phyloP scores from a whole-genome alignment of 371 early-diverging fungal genomes.

The Apophysomyces elegans region DNA sequence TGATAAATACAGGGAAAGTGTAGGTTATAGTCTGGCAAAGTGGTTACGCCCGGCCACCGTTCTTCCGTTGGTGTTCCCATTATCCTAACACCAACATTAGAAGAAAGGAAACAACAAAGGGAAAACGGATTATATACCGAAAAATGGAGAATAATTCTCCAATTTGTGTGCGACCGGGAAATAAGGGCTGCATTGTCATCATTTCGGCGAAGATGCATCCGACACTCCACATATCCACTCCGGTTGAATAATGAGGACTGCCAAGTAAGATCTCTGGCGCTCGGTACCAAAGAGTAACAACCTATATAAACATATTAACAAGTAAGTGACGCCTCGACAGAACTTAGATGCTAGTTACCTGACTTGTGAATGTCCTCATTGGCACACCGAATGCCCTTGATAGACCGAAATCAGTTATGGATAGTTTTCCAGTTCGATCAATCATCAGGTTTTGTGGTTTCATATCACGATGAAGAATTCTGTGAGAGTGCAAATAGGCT shows the following conservation, averaged over 20 bases:
- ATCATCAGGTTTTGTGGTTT: constrained; percentile 96
- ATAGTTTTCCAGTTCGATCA: constrained; percentile 84
- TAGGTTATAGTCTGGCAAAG: constrained; percentile 83
- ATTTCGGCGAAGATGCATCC: constrained; percentile 95
- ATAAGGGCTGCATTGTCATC: constrained; percentile 82
- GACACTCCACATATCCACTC: constrained; percentile 84
- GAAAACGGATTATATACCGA: constrained; percentile 30
- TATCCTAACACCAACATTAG: constrained; percentile 19
- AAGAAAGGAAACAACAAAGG: neutral
- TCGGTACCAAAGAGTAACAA: constrained; percentile 96
- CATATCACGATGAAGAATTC: constrained; percentile 92
- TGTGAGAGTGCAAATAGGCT: constrained; percentile 84
- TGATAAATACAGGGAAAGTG: constrained; percentile 49
- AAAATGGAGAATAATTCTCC: constrained; percentile 97
- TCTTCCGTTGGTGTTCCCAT: constrained; percentile 92
- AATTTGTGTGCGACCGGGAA: constrained; percentile 96
- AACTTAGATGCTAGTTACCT: constrained; percentile 48
- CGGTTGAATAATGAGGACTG: constrained; percentile 70
- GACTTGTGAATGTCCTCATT: constrained; percentile 92
- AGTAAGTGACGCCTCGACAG: neutral
- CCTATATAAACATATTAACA: constrained; percentile 40
- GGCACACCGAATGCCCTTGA: constrained; percentile 91
- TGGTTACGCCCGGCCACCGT: constrained; percentile 84
- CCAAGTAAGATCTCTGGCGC: constrained; percentile 79
- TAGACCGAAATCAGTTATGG: constrained; percentile 96